These are phyloP conservation scores for Berkeleyomyces basicola DNA, from an alignment of 2,329 filamentous ascomycete species.

Conservation along the genomic window DNA sequence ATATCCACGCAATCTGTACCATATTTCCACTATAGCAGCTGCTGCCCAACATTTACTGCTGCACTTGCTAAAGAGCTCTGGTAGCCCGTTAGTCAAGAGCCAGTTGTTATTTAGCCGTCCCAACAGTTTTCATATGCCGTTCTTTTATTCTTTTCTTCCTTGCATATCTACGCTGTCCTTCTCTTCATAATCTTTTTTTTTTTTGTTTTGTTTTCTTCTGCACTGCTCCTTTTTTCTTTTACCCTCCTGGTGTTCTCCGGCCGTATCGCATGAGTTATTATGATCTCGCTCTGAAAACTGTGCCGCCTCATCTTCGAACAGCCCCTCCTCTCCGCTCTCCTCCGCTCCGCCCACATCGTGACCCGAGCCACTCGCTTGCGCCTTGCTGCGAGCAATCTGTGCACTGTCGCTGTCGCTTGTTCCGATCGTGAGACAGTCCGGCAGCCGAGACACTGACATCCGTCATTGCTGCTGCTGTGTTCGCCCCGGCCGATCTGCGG, in stretches of 20 bases:
- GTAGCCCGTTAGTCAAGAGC: too few species aligned
- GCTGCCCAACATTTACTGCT: too few species aligned
- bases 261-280: not conserved
- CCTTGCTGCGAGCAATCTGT: not conserved
- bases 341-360: not conserved
- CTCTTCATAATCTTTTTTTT: not conserved
- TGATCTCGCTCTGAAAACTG: not conserved
- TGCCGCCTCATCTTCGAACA: not conserved
- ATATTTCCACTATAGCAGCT: too few species aligned
- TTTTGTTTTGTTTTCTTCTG: slow-evolving; percentile 4
- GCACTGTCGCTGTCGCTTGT: not conserved
- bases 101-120: too few species aligned
- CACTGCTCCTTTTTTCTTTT: not conserved
- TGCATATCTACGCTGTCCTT: not conserved
- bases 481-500: not conserved
- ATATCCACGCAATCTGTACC: too few species aligned
- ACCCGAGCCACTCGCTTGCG: not conserved
- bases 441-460: not conserved
- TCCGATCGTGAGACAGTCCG: not conserved
- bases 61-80: too few species aligned
- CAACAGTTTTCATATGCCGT: not conserved
- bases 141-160: not conserved
- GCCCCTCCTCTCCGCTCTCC: not conserved
- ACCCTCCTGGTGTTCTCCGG: not conserved
- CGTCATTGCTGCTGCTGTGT: not conserved